A percentile compares a stretch with the other conserved stretches of the same genome.
Evolutionary conservation across 805 yeast genomes (phyloP).

Genomic region (Blastobotrys terrestris): DNA sequence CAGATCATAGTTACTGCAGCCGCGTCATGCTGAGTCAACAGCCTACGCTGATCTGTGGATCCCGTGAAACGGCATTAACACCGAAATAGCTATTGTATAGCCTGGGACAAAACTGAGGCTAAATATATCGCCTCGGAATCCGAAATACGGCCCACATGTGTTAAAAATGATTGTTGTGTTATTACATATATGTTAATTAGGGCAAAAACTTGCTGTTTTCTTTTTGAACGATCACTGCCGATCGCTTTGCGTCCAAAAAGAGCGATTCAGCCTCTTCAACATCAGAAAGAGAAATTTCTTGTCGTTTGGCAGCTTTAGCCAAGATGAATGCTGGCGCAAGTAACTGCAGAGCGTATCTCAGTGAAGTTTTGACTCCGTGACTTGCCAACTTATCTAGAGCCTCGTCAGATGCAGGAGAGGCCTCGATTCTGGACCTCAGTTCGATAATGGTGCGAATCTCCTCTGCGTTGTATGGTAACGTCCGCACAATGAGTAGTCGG

Average conservation of each 20-base stretch:
- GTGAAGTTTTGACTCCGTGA: slow-evolving; percentile 69
- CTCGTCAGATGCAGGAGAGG: slow-evolving; percentile 53
- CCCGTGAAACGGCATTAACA: no score
- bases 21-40: no score
- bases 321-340: slow-evolving; percentile 86
- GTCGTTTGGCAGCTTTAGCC: slow-evolving; percentile 65
- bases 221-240: slow-evolving; percentile 59
- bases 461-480: slow-evolving; percentile 77
- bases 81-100: no score
- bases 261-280: slow-evolving; percentile 76
- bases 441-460: slow-evolving; percentile 79
- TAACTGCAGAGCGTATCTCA: slow-evolving; percentile 88
- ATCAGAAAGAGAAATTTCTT: slow-evolving; percentile 61
- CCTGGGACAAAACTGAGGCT: no score
- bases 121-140: no score
- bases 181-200: slow-evolving; percentile 6
- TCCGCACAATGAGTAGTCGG: slow-evolving; percentile 83
- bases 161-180: no score
- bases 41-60: no score
- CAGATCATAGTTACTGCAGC: no score
- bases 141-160: no score
- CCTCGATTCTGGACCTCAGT: slow-evolving; percentile 76
- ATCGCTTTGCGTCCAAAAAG: slow-evolving; percentile 81
- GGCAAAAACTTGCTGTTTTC: slow-evolving; percentile 31
- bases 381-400: slow-evolving; percentile 70